Conservation (phyloP, 192 early-diverging fungal species). For the Coemansia sp. region DNA sequence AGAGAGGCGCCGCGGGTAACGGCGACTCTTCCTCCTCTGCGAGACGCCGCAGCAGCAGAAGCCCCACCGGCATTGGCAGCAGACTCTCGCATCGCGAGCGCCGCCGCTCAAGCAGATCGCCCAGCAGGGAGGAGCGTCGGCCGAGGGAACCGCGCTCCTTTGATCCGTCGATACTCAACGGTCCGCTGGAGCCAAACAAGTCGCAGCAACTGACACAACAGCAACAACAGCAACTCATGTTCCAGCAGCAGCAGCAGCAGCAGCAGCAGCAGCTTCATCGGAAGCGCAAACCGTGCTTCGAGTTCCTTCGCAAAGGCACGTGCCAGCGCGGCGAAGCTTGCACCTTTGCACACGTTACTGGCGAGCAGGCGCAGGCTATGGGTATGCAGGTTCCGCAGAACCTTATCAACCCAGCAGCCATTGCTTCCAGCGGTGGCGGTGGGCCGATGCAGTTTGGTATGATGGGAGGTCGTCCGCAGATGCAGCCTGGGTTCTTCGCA, state of each 20-base stretch:
- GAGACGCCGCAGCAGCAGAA: conserved; percentile 31
- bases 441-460: conserved; percentile 15
- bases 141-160: background rate
- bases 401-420: conserved; percentile 1
- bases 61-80: conserved; percentile 12
- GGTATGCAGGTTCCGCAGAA: conserved; percentile 30
- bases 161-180: conserved; percentile 28
- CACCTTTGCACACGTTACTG: conserved; percentile 28
- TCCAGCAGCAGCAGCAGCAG: conserved; percentile 9
- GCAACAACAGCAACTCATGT: background rate
- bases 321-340: conserved; percentile 47
- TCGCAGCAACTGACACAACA: background rate
- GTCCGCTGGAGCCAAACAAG: conserved; percentile 25
- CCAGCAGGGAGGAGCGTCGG: conserved; percentile 16
- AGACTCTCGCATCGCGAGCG: conserved; percentile 9
- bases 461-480: background rate
- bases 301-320: conserved; percentile 43
- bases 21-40: background rate
- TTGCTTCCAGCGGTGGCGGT: background rate
- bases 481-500: background rate
- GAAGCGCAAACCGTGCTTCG: conserved; percentile 35
- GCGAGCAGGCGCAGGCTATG: conserved; percentile 38
- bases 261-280: conserved; percentile 17
- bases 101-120: conserved; percentile 12
- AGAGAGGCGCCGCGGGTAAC: too few relatives aligned